Evolutionary conservation across 202 grass and related monocot species (phyloP).

Genomic region (Bolboschoenoplectus hybrid): DNA sequence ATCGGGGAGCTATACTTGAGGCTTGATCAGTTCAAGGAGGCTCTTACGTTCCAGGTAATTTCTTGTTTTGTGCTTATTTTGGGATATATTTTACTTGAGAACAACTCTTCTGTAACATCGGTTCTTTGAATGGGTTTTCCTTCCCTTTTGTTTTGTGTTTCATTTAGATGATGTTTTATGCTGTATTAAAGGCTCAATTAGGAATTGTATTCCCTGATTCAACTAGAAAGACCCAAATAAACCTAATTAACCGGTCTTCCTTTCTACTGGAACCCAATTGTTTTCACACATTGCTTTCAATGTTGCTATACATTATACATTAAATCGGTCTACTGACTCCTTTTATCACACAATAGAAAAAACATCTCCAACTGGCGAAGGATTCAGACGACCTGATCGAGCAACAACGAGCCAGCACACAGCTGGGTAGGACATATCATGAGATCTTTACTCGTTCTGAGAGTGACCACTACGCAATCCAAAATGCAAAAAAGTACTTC

Average conservation of each 20-base stretch:
- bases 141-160: neutral
- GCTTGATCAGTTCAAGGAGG: constrained; percentile 59
- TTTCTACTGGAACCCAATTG: constrained; percentile 1
- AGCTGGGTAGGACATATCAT: constrained; percentile 89
- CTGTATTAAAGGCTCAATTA: neutral
- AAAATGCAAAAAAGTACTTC: constrained; percentile 94
- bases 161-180: neutral
- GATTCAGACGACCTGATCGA: constrained; percentile 81
- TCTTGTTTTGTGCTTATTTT: neutral
- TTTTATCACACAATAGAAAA: constrained; percentile 63
- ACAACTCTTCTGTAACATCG: neutral
- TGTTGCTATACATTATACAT: neutral
- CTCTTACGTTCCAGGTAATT: constrained; percentile 74
- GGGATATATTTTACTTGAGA: neutral
- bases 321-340: neutral
- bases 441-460: constrained; percentile 77
- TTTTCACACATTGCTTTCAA: neutral
- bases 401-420: constrained; percentile 87
- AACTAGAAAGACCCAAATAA: neutral
- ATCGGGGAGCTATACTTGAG: constrained; percentile 87
- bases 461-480: constrained; percentile 67
- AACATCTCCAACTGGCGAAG: constrained; percentile 81
- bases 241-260: neutral
- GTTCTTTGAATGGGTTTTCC: neutral
- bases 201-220: neutral